Percentiles rank a stretch among this genome's conserved stretches.
Evolutionary conservation across 1,139 yeast genomes (phyloP).

Genomic region (Sugiyamaella japonica): DNA sequence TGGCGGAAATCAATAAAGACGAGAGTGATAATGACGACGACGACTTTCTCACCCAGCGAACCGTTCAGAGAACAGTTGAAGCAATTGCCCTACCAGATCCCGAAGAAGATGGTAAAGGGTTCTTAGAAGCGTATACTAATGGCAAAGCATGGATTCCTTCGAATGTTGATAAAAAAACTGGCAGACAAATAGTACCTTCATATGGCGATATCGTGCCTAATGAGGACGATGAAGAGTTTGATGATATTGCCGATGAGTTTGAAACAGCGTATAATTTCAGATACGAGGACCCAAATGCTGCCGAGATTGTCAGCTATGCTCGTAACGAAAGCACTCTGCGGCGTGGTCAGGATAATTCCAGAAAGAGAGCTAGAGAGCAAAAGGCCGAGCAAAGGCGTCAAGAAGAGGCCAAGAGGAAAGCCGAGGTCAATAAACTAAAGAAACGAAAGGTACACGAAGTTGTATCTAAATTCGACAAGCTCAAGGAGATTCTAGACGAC

Average conservation of each 20-base stretch:
- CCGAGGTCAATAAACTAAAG: conserved; percentile 68
- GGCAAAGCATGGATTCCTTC: conserved; percentile 89
- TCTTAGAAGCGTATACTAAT: conserved; percentile 68
- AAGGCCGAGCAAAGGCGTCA: conserved; percentile 56
- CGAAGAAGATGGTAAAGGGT: conserved; percentile 58
- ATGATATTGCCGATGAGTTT: conserved; percentile 85
- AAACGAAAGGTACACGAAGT: conserved; percentile 74
- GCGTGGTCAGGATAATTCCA: conserved; percentile 68
- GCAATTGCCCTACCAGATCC: conserved; percentile 66
- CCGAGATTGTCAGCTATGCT: conserved; percentile 94
- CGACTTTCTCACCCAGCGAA: conserved; percentile 62
- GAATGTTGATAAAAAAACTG: conserved; percentile 47
- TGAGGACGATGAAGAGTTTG: conserved; percentile 84
- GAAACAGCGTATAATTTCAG: conserved; percentile 94
- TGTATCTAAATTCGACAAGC: conserved; percentile 69
- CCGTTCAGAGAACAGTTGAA: conserved; percentile 40
- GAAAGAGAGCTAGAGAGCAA: conserved; percentile 81
- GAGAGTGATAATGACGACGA: conserved; percentile 48
- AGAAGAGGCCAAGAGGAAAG: conserved; percentile 58
- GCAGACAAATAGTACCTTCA: conserved; percentile 57
- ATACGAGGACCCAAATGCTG: conserved; percentile 87
- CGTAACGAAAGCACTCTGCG: conserved; percentile 92
- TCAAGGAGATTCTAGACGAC: conserved; percentile 77
- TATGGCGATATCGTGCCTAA: conserved; percentile 44
- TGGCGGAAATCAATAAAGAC: conserved; percentile 66